Base-by-base conservation (phyloP, 768 basidiomycete species). In the Krasilnikovozyma curviuscula region DNA sequence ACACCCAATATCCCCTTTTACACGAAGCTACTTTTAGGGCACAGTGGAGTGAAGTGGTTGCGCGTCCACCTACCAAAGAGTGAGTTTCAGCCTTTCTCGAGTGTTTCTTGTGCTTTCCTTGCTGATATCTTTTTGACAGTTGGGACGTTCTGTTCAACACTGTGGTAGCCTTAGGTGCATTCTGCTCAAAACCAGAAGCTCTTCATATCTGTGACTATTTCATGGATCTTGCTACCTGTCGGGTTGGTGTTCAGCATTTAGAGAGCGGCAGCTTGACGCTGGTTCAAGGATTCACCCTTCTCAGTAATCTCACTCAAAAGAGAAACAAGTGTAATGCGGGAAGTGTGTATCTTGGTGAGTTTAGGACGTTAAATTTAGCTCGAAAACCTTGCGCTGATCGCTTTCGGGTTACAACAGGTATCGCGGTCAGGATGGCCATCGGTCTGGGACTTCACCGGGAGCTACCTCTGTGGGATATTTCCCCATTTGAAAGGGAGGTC, bases 391-490 rank as follows among this genome's bases (percentile, higher is more conserved):
- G n/a, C n/a, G n/a, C n/a, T n/a, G n/a, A n/a, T n/a, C n/a, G n/a
- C n/a, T n/a, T n/a, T n/a, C n/a, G n/a, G 10, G 12, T 23, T 25
- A 8, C 6, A 27, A 7, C 44, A 46, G 52, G 52, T 14, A 54
- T 50, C 31, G 53, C 53, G 5, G 29, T 45, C 9, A 33, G 53
- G 14, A 45, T 45, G 44, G 53, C 53, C 4, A 50, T 54, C 28
- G 49, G 53, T 10, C 39, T 54, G n/a, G 53, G 53, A 16, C 38
- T 54, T 25, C 53, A 54, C 46, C 42, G 53, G 7, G 53, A 54
- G 39, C 32, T 54, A 31, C 53, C 53, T 10, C 42, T 54, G 13
- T 54, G 53, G 53, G 40, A 49, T 25, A 54, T 54, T 39, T 40
- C 34, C 18, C 53, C 53, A 2, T 54, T 54, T 37, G 48, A 54